phyloP scores from a whole-genome alignment of 176 grass and related monocot species.

The Rhynchospora tenuis region DNA sequence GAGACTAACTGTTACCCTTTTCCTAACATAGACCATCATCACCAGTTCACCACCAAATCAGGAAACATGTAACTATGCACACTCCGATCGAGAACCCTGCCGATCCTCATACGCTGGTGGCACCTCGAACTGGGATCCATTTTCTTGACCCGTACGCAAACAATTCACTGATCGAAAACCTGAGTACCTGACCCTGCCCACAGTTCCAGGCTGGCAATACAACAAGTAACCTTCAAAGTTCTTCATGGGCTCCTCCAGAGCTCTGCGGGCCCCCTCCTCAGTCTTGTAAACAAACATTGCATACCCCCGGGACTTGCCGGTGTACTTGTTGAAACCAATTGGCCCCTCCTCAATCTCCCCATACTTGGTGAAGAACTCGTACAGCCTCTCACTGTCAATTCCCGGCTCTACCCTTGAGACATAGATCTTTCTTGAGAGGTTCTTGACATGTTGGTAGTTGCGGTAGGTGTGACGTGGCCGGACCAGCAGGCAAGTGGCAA shows the following conservation, averaged over 20 bases:
- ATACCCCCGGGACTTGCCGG: slow-evolving; percentile 28
- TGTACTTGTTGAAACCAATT: slow-evolving; percentile 28
- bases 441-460: not conserved
- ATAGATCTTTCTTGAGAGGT: not conserved
- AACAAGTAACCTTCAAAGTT: slow-evolving; percentile 47
- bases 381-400: slow-evolving; percentile 2
- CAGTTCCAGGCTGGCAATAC: slow-evolving; percentile 30
- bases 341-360: slow-evolving; percentile 47
- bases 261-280: slow-evolving; percentile 27
- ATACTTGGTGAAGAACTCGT: slow-evolving; percentile 37
- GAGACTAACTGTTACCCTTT: not conserved
- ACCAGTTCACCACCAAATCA: not conserved
- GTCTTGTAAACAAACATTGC: slow-evolving; percentile 54
- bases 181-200: not conserved
- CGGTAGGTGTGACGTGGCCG: not conserved
- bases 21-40: not conserved
- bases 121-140: not conserved
- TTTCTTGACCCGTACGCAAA: not conserved
- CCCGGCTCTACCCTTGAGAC: not conserved
- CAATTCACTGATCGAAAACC: not conserved
- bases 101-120: not conserved
- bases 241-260: slow-evolving; percentile 46
- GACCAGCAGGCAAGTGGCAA: not conserved
- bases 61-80: not conserved
- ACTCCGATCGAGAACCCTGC: not conserved